Evolutionary conservation across 441 rosid species (phyloP).

Genomic region (Brassica balearica): DNA sequence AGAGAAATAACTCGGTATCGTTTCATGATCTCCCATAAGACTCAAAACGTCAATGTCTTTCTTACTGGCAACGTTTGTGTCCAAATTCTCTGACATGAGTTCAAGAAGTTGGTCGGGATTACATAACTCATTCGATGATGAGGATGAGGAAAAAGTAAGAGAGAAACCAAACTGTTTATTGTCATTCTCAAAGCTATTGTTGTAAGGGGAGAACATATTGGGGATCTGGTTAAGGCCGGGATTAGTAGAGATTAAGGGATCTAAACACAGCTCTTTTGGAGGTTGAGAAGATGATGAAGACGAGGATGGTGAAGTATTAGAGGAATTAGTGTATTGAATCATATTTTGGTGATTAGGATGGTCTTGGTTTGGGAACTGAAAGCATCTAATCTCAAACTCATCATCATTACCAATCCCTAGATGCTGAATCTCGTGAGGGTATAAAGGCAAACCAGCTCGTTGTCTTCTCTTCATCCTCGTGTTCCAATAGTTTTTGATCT

Average conservation of each 20-base stretch:
- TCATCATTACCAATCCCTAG: conserved; percentile 28
- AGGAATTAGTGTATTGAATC: conserved; percentile 37
- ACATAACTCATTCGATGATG: conserved; percentile 34
- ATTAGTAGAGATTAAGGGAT: conserved; percentile 45
- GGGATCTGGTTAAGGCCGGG: conserved; percentile 26
- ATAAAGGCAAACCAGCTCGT: conserved; percentile 59
- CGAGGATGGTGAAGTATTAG: conserved; percentile 45
- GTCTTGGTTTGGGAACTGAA: conserved; percentile 44
- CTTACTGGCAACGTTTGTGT: conserved; percentile 26
- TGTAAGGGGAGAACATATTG: conserved; percentile 40
- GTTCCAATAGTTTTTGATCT: conserved; percentile 75
- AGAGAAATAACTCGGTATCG: conserved; percentile 33
- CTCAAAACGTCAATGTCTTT: conserved; percentile 41
- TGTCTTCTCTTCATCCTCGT: conserved; percentile 66
- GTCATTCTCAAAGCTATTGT: conserved; percentile 32
- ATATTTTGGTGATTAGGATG: conserved; percentile 30
- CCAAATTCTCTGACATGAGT: conserved; percentile 36
- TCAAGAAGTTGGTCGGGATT: conserved; percentile 40
- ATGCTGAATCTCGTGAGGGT: conserved; percentile 51
- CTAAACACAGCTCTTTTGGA: conserved; percentile 34
- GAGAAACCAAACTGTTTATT: conserved; percentile 44
- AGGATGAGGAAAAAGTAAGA: conserved; percentile 40
- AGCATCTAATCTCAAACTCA: conserved; percentile 33
- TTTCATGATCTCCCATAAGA: conserved; percentile 43
- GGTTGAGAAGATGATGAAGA: conserved; percentile 45